phyloP scores from a whole-genome alignment of 345 rosid genomes.

The Euclidium syriacum region DNA sequence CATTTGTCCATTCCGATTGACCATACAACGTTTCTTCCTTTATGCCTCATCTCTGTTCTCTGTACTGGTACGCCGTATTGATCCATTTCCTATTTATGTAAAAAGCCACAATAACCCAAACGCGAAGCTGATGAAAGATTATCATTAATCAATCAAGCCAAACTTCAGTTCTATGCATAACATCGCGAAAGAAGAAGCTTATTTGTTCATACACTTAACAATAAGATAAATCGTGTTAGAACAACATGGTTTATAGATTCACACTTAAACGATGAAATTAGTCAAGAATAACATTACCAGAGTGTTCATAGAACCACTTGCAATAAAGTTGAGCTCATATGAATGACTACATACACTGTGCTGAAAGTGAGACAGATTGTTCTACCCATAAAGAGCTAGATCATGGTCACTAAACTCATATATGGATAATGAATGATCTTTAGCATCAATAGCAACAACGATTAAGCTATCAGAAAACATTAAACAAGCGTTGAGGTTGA shows the following conservation, averaged over 20 bases:
- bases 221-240: too few relatives aligned
- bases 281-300: neutral
- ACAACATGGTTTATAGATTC: neutral
- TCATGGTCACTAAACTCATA: neutral
- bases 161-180: neutral
- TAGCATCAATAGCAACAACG: neutral
- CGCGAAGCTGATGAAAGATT: neutral
- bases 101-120: neutral
- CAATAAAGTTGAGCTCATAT: neutral
- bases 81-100: constrained; percentile 52
- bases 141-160: neutral
- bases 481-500: neutral
- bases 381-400: neutral
- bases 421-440: neutral
- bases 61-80: constrained; percentile 51
- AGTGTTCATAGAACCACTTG: neutral
- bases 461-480: neutral
- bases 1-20: constrained; percentile 88
- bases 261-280: neutral
- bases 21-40: constrained; percentile 89
- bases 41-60: constrained; percentile 68
- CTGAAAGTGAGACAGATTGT: too few relatives aligned
- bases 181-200: neutral
- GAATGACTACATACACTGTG: neutral
- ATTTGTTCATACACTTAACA: neutral